Base-by-base conservation (phyloP, 2,329 filamentous ascomycete genomes). In the Colletotrichum tropicale region DNA sequence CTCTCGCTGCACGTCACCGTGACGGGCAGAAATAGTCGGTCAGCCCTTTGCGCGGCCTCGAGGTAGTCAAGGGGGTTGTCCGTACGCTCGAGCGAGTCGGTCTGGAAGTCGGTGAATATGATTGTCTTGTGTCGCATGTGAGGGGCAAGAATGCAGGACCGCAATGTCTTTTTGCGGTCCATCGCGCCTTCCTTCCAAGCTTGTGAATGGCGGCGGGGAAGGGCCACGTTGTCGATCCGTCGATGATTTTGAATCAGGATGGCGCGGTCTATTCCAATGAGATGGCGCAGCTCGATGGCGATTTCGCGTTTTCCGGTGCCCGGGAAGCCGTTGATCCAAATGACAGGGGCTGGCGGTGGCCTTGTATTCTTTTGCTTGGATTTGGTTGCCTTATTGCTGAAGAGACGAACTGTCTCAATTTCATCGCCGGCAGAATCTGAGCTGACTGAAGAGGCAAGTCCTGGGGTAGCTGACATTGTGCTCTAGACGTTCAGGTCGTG, bases 361-460 rank as follows among this genome's bases (percentile, higher is more conserved):
- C 21, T n/a, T 10, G 38, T n/a, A 8, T n/a, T 18, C 8, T 18
- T 48, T 48, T 48, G 10, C n/a, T 21, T 48, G 3, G n/a, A 2
- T 21, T 13, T 21, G 3, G 9, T 8, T 1, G n/a, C 2, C 15
- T 7, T 48, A 0, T 1, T 7, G 10, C 6, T 18, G 18, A n/a
- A 48, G 43, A 4, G 10, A 48, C 3, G 0, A 16, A 21, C 7
- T 16, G 6, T 0, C 15, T 3, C 0, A 13, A 12, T 48, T 48
- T 8, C 43, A 0, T 21, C 10, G 10, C 5, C n/a, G 10, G 1
- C 9, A 21, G 9, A 13, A 9, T 0, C 6, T 21, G 43, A 13
- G 43, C 43, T 48, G 43, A 21, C 43, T 7, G 43, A 21, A 13
- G n/a, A 21, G 43, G 43, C n/a, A 21, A 16, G 10, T 4, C 15